Conservation (phyloP, 1,284 basidiomycete genomes). For the Ceratobasidium sp. region DNA sequence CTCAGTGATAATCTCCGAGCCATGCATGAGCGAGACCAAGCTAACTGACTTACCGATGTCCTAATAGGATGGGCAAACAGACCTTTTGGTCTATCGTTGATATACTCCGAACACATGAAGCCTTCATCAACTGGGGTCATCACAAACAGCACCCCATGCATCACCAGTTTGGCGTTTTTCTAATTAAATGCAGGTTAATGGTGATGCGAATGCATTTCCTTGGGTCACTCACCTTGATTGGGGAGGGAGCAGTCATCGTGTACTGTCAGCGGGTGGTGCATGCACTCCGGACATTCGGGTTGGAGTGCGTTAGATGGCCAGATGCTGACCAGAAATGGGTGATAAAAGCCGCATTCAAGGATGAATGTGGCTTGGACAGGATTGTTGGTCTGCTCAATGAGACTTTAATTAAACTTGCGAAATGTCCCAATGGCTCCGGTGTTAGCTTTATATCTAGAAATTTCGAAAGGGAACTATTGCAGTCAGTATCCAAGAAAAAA, state of each 20-base stretch:
- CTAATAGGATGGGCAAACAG: background rate
- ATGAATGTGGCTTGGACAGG: slow-evolving; percentile 4
- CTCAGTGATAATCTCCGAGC: too few species aligned
- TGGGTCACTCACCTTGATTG: slow-evolving; percentile 2
- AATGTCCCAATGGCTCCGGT: background rate
- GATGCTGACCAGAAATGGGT: background rate
- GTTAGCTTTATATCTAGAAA: slow-evolving; percentile 6
- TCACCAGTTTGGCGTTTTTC: slow-evolving; percentile 16
- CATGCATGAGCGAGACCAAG: too few species aligned
- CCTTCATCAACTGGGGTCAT: background rate
- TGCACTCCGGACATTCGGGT: slow-evolving; percentile 3
- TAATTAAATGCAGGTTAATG: background rate
- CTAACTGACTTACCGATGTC: background rate
- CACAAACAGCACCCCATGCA: background rate
- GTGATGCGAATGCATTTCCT: background rate
- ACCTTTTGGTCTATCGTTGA: slow-evolving; percentile 11
- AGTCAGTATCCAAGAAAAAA: background rate
- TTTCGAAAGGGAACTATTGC: background rate
- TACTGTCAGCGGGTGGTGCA: slow-evolving; percentile 13
- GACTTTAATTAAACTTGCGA: background rate
- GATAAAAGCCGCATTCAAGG: background rate
- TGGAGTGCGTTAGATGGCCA: slow-evolving; percentile 14
- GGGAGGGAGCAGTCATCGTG: slow-evolving; percentile 8
- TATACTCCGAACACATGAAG: background rate
- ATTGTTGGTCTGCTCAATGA: slow-evolving; percentile 4